These are phyloP conservation scores for Mucor ambiguus DNA, from an alignment of 371 early-diverging fungal genomes.

Conservation along the genomic window DNA sequence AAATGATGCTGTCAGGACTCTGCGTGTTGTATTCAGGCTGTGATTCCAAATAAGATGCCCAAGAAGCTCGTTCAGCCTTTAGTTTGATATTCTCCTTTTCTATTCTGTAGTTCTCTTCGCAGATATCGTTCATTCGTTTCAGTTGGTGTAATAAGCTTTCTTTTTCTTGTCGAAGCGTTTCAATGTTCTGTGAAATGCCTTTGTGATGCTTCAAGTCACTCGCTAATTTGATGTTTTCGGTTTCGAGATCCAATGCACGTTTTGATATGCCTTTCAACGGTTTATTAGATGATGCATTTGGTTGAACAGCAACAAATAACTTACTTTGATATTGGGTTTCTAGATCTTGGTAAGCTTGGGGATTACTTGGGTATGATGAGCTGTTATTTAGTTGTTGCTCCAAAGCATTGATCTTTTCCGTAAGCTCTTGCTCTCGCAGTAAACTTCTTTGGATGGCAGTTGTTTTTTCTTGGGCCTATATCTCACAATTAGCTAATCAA, in stretches of 20 bases:
- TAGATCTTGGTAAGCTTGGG: background rate
- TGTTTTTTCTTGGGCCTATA: background rate
- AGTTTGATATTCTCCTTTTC: slow-evolving; percentile 41
- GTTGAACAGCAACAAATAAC: background rate
- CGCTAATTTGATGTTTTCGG: slow-evolving; percentile 29
- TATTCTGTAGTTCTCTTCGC: slow-evolving; percentile 26
- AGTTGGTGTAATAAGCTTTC: slow-evolving; percentile 28
- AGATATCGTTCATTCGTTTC: slow-evolving; percentile 31
- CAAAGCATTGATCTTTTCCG: background rate
- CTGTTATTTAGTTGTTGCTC: background rate
- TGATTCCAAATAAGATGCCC: slow-evolving; percentile 18
- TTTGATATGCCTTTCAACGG: background rate
- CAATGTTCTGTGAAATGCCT: slow-evolving; percentile 38
- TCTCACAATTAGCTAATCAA: background rate
- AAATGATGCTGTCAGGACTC: slow-evolving; percentile 30
- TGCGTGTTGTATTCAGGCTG: slow-evolving; percentile 34
- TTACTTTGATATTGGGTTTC: slow-evolving; percentile 5
- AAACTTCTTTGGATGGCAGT: background rate
- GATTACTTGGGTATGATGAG: background rate
- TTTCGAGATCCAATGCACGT: background rate
- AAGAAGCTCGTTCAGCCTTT: slow-evolving; percentile 30
- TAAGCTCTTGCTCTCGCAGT: slow-evolving; percentile 3
- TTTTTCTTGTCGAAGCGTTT: slow-evolving; percentile 37
- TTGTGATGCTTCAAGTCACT: slow-evolving; percentile 38
- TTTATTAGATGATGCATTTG: background rate